Evolutionary conservation across 352 stramenopile species (phyloP).

Genomic region (Globisporangium mamillatum): DNA sequence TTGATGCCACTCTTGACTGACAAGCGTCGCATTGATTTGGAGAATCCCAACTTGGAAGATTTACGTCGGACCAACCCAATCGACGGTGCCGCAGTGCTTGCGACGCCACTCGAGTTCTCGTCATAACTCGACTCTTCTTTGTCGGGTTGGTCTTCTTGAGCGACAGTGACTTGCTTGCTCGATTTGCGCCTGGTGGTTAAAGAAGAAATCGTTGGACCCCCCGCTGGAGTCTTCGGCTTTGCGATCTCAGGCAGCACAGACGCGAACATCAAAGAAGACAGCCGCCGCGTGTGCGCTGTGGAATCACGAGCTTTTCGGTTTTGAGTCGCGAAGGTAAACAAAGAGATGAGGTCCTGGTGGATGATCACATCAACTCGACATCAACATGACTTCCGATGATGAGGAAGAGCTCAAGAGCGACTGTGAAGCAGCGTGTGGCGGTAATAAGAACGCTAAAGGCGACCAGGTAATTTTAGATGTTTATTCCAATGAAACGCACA

Average conservation of each 20-base stretch:
- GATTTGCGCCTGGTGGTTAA: background rate
- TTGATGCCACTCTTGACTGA: background rate
- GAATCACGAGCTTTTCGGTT: background rate
- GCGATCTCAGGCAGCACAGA: constrained; percentile 29
- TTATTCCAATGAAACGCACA: background rate
- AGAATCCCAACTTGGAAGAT: constrained; percentile 16
- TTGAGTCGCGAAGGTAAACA: background rate
- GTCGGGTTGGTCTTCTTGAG: background rate
- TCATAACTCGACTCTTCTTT: background rate
- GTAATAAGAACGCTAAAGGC: background rate
- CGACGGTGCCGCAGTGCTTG: background rate
- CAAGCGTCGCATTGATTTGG: constrained; percentile 4
- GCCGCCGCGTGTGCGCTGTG: too few species aligned
- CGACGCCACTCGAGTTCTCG: background rate
- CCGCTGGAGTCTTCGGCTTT: constrained; percentile 1
- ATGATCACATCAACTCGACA: background rate
- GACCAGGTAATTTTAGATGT: background rate
- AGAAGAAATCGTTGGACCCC: background rate
- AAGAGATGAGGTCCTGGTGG: background rate
- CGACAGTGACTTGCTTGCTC: background rate
- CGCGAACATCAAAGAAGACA: constrained; percentile 8
- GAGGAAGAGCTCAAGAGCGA: background rate
- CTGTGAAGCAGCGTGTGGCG: background rate
- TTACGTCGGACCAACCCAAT: constrained; percentile 19
- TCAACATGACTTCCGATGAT: background rate